phyloP scores from a whole-genome alignment of 768 basidiomycete species.

The Phylloporus sp. region DNA sequence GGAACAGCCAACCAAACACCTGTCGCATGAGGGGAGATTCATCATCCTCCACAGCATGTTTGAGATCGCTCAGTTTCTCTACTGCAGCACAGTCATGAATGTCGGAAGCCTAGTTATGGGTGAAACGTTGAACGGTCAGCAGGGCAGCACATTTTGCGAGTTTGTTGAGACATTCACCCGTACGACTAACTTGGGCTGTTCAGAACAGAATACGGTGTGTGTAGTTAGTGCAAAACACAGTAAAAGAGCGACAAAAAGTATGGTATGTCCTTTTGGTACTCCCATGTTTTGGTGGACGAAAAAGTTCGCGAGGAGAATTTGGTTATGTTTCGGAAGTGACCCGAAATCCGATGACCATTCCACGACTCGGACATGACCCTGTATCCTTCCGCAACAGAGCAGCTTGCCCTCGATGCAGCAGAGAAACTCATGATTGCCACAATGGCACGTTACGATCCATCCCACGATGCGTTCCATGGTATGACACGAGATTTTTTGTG shows the following conservation, averaged over 20 bases:
- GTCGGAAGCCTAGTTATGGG: slow-evolving; percentile 38
- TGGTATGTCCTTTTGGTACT: slow-evolving; percentile 10
- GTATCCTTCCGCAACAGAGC: slow-evolving; percentile 54
- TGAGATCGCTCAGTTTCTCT: slow-evolving; percentile 52
- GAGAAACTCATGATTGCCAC: slow-evolving; percentile 67
- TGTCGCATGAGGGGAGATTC: slow-evolving; percentile 76
- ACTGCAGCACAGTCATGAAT: slow-evolving; percentile 40
- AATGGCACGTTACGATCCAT: slow-evolving; percentile 77
- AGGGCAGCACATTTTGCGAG: not conserved
- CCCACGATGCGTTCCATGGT: slow-evolving; percentile 81
- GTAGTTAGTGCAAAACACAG: slow-evolving; percentile 26
- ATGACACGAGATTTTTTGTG: slow-evolving; percentile 17
- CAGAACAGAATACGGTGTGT: slow-evolving; percentile 17
- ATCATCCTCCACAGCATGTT: slow-evolving; percentile 54
- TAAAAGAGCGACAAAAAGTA: slow-evolving; percentile 44
- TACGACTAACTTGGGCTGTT: slow-evolving; percentile 24
- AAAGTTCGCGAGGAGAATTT: too few species aligned
- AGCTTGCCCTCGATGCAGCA: slow-evolving; percentile 49
- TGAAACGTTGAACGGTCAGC: slow-evolving; percentile 11
- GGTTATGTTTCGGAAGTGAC: slow-evolving; percentile 8
- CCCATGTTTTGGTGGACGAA: slow-evolving; percentile 20
- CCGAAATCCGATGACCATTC: slow-evolving; percentile 31
- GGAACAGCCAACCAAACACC: slow-evolving; percentile 79
- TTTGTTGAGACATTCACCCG: slow-evolving; percentile 25
- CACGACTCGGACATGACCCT: not conserved